Evolutionary conservation across 768 basidiomycete species (phyloP), one percentile per base, ranked within the genome.

Genomic region (Boletus tomentosulus): DNA sequence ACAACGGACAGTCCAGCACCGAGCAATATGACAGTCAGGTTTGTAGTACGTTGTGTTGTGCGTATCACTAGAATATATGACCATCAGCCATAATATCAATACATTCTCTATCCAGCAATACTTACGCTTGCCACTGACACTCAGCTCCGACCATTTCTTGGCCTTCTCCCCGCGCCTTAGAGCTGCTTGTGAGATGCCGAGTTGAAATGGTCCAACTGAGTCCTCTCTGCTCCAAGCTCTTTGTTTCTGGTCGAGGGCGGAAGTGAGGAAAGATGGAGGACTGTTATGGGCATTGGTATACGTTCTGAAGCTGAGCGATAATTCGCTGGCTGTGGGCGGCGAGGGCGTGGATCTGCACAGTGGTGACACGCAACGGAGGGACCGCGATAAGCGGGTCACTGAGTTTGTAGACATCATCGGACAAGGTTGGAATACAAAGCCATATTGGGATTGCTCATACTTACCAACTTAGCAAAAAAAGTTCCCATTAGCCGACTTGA

Each of bases 1-100:
- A 93, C 77, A 7, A 80, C 80, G 30, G 89, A 88, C 25, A 93
- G 74, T 16, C 88, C 86, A 5, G 89, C 91, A n/a, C 91, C 91
- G 30, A 91, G 71, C 16, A 93, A 64, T 51, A 82, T 81, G 39
- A 83, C 79, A 8, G 75, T 71, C 24, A 81, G 57, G 56, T 78
- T 82, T 6, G 78, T 73, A 50, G 78, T 78, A 46, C 81, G 70
- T 37, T 79, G 77, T 1, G 82, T 79, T 35, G 78, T 61, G 52
- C 63, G 66, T 27, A 68, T 28, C 50, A 59, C 60, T 63, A 39
- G 33, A 50, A 33, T 15, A 44, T 19, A 39, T 34, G 31, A 12
- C 30, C 35, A 31, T 57, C 42, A 51, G 34, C 34, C 13, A 39
- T 16, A 33, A 28, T 41, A 41, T 22, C 22, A 12, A 35, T 33